Base-by-base conservation (phyloP, 2,329 filamentous ascomycete species). In the Acrodontium crateriforme region DNA sequence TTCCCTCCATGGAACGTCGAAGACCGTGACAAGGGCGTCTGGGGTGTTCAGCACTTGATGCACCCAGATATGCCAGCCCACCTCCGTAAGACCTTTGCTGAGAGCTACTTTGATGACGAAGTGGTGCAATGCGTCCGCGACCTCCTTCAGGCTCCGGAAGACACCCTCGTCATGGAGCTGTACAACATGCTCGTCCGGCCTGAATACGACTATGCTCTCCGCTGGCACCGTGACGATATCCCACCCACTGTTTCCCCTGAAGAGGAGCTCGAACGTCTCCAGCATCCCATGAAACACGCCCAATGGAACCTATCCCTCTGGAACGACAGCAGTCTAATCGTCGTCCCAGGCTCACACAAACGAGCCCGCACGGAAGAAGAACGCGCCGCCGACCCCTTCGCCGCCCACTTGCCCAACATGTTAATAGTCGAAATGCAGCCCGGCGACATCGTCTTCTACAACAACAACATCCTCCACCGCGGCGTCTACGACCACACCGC, bases 221-320 rank as follows among this genome's bases (percentile, higher is more conserved):
- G 76, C 26, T 92, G 84, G 84, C 84, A 93, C 50, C 63, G 84
- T 17, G 84, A 93, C 47, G 82, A 91, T 47, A 75, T 92, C 25
- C 62, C 73, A 3, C 65, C 74, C n/a, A 61, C 65, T 1, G 79
- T 74, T 0, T 64, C 62, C 0, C 48, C 70, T 0, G 74, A 75
- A 12, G 73, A 85, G 45, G 84, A 92, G 53, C 46, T 70, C 22
- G 55, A 55, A 24, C 58, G 76, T 16, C 57, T 91, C 28, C 47
- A 51, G 2, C 58, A 68, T 35, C 68, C 72, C 0, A 72, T 75
- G 31, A 72, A 68, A 43, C 82, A 89, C 44, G 77, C 82, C 19
- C 84, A 93, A 59, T 93, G 82, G 69, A 93, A 93, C 51, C 62
- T 92, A 23, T 76, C 83, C 6, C 62, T 92, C 6, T 84, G 73